phyloP scores from a whole-genome alignment of 176 grass and related monocot genomes.

The Carex scoparia region DNA sequence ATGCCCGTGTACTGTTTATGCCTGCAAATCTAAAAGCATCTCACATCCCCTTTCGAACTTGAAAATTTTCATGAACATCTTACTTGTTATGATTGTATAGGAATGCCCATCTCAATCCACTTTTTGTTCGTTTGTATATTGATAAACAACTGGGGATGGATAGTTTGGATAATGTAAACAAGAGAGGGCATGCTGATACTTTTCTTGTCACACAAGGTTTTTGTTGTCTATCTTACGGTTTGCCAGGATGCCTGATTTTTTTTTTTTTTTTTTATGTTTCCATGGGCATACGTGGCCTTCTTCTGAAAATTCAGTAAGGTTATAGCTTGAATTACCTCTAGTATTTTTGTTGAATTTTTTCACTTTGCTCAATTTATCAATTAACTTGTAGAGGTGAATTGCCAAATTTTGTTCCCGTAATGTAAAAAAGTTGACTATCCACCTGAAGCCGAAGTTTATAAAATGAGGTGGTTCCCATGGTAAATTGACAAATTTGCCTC shows the following conservation, averaged over 20 bases:
- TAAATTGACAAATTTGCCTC: neutral
- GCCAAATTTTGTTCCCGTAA: neutral
- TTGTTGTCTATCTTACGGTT: neutral
- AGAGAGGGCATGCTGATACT: neutral
- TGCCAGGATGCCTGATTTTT: neutral
- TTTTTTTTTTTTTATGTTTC: neutral
- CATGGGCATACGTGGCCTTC: neutral
- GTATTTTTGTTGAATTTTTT: neutral
- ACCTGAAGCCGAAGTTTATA: neutral
- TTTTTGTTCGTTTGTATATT: neutral
- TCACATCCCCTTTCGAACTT: neutral
- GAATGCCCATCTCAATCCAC: neutral
- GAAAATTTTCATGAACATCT: neutral
- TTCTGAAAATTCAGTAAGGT: neutral
- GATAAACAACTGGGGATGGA: neutral
- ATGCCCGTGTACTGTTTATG: neutral
- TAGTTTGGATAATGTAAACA: neutral
- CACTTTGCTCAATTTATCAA: neutral
- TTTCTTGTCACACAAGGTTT: neutral
- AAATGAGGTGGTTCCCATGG: neutral
- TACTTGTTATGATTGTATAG: neutral
- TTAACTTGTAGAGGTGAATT: neutral
- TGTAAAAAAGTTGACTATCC: neutral
- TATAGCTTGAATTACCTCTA: neutral
- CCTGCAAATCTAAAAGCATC: conserved; percentile 10